Evolutionary conservation across 2,329 filamentous ascomycete genomes (phyloP).

Genomic region (Fusarium multiceps): DNA sequence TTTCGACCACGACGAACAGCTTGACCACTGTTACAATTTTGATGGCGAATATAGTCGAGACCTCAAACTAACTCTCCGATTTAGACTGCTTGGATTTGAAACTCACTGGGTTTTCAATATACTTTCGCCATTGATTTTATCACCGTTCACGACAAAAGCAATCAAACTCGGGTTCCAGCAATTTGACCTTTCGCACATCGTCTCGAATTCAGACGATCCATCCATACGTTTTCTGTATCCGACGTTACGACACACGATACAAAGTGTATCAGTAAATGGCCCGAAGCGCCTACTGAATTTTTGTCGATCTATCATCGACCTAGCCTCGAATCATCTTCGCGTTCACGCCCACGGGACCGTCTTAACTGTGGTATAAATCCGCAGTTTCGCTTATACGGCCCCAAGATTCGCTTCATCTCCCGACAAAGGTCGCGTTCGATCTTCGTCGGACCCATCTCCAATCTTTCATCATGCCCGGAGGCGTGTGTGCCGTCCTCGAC

Average conservation of each 20-base stretch:
- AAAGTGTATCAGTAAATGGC: constrained; percentile 50
- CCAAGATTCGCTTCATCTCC: constrained; percentile 36
- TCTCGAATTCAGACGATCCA: constrained; percentile 11
- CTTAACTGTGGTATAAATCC: constrained; percentile 30
- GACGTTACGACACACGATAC: constrained; percentile 32
- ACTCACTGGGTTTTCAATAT: constrained; percentile 24
- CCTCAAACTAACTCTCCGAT: constrained; percentile 6
- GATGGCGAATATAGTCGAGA: neutral
- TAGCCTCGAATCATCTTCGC: constrained; percentile 15
- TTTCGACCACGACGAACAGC: neutral
- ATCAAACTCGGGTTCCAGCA: constrained; percentile 10
- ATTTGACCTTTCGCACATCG: constrained; percentile 12
- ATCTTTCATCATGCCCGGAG: constrained; percentile 73
- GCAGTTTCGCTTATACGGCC: constrained; percentile 30
- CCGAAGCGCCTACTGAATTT: constrained; percentile 43
- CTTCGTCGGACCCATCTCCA: constrained; percentile 52
- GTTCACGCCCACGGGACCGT: constrained; percentile 19
- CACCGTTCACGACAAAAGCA: constrained; percentile 29
- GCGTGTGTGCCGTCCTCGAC: constrained; percentile 92
- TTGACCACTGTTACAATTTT: neutral
- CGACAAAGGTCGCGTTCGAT: constrained; percentile 55
- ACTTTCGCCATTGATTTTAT: constrained; percentile 20
- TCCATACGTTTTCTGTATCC: constrained; percentile 28
- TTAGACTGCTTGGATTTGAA: constrained; percentile 22
- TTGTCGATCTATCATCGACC: constrained; percentile 29